phyloP scores from a whole-genome alignment of 768 basidiomycete genomes.

The Coprinopsis cinerea region DNA sequence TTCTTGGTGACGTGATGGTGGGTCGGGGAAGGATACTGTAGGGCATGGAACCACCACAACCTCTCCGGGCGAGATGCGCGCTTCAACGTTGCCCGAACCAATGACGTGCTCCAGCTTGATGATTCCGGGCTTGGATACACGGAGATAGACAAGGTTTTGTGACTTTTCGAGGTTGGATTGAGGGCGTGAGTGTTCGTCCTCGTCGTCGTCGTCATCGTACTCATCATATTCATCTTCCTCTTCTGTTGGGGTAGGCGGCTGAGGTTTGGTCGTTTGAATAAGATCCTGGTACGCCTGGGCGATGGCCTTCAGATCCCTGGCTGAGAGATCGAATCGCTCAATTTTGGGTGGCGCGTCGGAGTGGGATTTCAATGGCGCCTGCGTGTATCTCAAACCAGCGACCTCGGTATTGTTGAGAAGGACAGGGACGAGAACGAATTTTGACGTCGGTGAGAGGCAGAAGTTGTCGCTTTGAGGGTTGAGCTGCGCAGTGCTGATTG shows the following conservation, averaged over 20 bases:
- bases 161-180: conserved; percentile 58
- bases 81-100: conserved; percentile 65
- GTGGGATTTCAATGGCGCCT: conserved; percentile 55
- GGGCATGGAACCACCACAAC: conserved; percentile 82
- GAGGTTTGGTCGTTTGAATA: conserved; percentile 38
- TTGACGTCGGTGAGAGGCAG: conserved; percentile 54
- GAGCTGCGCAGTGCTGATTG: conserved; percentile 87
- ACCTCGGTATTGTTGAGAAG: conserved; percentile 89
- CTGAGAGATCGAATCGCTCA: conserved; percentile 49
- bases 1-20: conserved; percentile 22
- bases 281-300: conserved; percentile 53
- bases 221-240: conserved; percentile 72
- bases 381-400: conserved; percentile 61
- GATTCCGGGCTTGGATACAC: conserved; percentile 65
- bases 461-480: conserved; percentile 73
- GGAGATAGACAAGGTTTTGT: conserved; percentile 69
- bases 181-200: conserved; percentile 19
- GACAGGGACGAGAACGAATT: conserved; percentile 68
- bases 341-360: conserved; percentile 36
- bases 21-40: conserved; percentile 56
- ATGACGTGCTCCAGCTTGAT: conserved; percentile 69
- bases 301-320: conserved; percentile 63
- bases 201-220: conserved; percentile 53
- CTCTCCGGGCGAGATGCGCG: conserved; percentile 52
- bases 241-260: conserved; percentile 28